Base-by-base conservation (phyloP, 2,329 filamentous ascomycete species). In the Trichocomaceae sp. region DNA sequence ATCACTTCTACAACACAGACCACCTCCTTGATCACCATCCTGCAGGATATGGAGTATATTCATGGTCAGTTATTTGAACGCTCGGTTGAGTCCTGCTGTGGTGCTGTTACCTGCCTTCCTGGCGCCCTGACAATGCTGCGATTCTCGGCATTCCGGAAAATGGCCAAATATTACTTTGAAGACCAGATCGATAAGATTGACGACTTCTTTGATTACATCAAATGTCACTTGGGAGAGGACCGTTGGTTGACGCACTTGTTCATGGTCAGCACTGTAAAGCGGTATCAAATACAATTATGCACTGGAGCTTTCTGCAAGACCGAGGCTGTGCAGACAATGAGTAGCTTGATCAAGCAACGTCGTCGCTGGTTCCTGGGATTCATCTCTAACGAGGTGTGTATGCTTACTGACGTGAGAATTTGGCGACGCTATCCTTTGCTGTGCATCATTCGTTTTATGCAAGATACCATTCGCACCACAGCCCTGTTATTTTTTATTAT, bases 91-190 rank as follows among this genome's bases (percentile, higher is more conserved):
- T 96, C 92, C 5, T 89, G 87, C 7, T 96, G 92, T 68, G 92
- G 92, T 51, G 84, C 92, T 5, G 92, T 99, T 47, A 97, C 92
- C 33, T 99, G 92, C 71, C 79, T 99, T 47, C 93, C 93, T 0
- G 92, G 93, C 26, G 92, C 92, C n/a, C 75, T 97, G 62, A 97
- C 92, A 0, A 95, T 96, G 76, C 77, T 99, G 52, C 88, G 93
- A 52, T 96, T 96, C 73, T 96, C 92, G 2, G 93, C 93, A 5
- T 97, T 99, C 73, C 83, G 91, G 56, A 87, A 88, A 66, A 96
- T 99, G 90, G 90, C 92, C 66, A 95, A 95, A 68, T 96, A 96
- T 74, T 97, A 99, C 74, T 99, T 99, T 70, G 90, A 91, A 39
- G 92, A 96, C 73, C 95, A 96, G 70, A 90, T 90, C 4, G 92